Conservation (phyloP, 1,284 basidiomycete genomes). For the Fomitopsis betulina region DNA sequence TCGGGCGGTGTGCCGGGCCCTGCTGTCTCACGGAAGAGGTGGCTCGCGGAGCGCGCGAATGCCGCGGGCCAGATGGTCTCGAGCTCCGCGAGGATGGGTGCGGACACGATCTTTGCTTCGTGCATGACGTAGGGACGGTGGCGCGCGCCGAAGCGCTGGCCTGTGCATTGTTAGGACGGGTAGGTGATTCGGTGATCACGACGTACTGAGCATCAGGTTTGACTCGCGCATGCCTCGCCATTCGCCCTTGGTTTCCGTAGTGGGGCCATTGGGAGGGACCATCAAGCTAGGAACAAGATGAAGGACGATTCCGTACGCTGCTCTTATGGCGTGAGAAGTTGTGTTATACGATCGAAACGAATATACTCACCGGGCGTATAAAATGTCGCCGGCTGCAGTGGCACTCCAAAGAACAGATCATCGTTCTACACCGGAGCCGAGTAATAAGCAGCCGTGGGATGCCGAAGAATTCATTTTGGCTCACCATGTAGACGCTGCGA, state of each 20-base stretch:
- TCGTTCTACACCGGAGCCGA: slow-evolving; percentile 19
- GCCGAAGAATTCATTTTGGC: neutral
- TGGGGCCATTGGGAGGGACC: slow-evolving; percentile 20
- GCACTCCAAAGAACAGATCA: slow-evolving; percentile 23
- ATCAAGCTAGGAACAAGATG: slow-evolving; percentile 23
- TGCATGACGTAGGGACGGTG: slow-evolving; percentile 36
- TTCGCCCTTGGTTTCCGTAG: slow-evolving; percentile 22
- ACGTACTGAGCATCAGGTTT: slow-evolving; percentile 24
- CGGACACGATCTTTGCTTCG: slow-evolving; percentile 30
- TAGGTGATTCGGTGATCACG: neutral
- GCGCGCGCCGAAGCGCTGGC: slow-evolving; percentile 32
- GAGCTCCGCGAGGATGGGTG: slow-evolving; percentile 29
- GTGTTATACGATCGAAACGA: neutral
- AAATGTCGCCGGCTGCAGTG: slow-evolving; percentile 21
- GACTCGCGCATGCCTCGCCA: slow-evolving; percentile 29
- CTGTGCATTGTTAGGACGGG: slow-evolving; percentile 10
- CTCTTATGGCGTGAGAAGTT: neutral
- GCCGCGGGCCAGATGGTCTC: slow-evolving; percentile 23
- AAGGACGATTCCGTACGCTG: slow-evolving; percentile 31
- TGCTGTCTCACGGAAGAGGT: slow-evolving; percentile 31
- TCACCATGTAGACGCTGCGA: slow-evolving; percentile 24
- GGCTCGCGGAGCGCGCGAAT: slow-evolving; percentile 26
- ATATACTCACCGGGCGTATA: slow-evolving; percentile 21
- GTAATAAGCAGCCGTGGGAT: neutral
- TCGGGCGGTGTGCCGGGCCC: slow-evolving; percentile 21